Conservation (phyloP, 176 grass and related monocot genomes). For the Alopecurus myosuroides region DNA sequence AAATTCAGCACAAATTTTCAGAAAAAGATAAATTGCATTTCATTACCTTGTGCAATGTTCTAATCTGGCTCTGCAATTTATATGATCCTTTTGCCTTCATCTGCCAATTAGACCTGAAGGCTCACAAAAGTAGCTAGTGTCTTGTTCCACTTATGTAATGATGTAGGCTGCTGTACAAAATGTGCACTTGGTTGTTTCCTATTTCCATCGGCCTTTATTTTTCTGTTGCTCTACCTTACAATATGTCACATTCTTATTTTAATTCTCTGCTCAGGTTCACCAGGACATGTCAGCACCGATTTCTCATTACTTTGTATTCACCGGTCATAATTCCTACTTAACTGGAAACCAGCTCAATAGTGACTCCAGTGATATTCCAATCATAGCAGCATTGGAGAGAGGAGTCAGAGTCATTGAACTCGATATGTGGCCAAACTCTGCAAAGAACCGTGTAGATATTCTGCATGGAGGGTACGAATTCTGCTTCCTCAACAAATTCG, state of each 20-base stretch:
- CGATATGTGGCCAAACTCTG: conserved; percentile 90
- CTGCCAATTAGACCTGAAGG: not conserved
- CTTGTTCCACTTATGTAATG: not conserved
- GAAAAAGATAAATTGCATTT: not conserved
- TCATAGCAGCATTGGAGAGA: conserved; percentile 67
- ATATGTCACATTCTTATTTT: not conserved
- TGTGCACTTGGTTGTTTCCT: not conserved
- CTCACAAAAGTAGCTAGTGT: not conserved
- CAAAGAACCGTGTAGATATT: conserved; percentile 65
- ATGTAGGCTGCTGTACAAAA: not conserved
- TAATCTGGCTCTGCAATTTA: not conserved
- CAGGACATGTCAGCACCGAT: conserved; percentile 84
- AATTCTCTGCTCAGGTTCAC: conserved; percentile 57
- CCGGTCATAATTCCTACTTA: conserved; percentile 92
- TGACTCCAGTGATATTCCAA: conserved; percentile 82
- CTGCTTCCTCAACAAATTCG: not conserved
- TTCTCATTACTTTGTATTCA: conserved; percentile 85
- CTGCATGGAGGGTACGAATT: conserved; percentile 76
- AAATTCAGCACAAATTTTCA: not conserved
- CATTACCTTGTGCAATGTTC: not conserved
- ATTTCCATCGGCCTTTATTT: not conserved
- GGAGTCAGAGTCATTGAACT: conserved; percentile 93
- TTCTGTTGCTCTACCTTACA: not conserved
- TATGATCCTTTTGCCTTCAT: not conserved
- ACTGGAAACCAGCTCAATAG: conserved; percentile 94